Evolutionary conservation across 2,329 filamentous ascomycete genomes (phyloP).

Genomic region (Trichophyton rubrum): DNA sequence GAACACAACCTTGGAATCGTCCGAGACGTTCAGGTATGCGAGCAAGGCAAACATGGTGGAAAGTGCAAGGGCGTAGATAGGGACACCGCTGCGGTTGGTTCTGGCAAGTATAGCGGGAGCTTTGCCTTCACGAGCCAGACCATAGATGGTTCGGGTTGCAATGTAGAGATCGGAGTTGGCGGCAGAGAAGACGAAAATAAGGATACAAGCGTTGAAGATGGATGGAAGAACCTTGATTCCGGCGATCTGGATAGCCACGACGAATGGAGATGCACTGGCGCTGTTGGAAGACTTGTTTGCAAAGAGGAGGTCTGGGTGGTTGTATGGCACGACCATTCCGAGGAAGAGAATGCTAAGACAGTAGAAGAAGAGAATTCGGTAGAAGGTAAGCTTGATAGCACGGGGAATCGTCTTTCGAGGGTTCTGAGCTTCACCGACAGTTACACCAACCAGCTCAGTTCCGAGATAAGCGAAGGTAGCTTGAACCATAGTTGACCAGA

Average conservation of each 20-base stretch:
- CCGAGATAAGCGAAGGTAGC: conserved; percentile 28
- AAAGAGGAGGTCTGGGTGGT: conserved; percentile 43
- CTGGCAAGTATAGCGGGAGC: conserved; percentile 59
- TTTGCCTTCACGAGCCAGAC: conserved; percentile 58
- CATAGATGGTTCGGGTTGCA: conserved; percentile 63
- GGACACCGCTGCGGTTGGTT: conserved; percentile 47
- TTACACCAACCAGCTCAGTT: conserved; percentile 42
- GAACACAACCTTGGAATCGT: conserved; percentile 30
- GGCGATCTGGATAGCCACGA: conserved; percentile 58
- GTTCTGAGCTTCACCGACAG: conserved; percentile 44
- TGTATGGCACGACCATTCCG: conserved; percentile 53
- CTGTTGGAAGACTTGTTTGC: conserved; percentile 46
- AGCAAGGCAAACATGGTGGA: conserved; percentile 32
- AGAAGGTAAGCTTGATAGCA: conserved; percentile 43
- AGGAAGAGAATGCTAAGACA: conserved; percentile 44
- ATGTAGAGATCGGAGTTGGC: conserved; percentile 53
- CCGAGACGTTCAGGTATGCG: conserved; percentile 34
- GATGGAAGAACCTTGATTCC: conserved; percentile 55
- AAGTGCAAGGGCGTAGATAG: conserved; percentile 31
- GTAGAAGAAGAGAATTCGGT: conserved; percentile 47
- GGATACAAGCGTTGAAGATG: conserved; percentile 63
- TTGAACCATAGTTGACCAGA: conserved; percentile 47
- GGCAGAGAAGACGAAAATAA: conserved; percentile 58
- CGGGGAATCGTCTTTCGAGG: conserved; percentile 43
- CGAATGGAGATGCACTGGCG: conserved; percentile 49